Conservation (phyloP, 2,329 filamentous ascomycete species). For the Sphaerulina vaccinii region DNA sequence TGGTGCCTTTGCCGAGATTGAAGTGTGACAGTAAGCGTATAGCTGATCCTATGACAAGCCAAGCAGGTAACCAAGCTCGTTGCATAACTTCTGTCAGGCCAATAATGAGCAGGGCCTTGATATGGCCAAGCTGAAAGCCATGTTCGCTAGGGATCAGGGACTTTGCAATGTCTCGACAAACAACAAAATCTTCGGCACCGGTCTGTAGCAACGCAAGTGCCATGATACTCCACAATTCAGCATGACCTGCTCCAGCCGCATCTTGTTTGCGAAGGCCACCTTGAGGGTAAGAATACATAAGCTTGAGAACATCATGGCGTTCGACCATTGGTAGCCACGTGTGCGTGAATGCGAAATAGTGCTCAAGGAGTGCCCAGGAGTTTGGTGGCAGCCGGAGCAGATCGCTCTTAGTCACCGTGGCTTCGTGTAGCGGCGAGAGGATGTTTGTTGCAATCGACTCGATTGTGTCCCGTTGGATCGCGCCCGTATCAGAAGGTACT, state of each 20-base stretch:
- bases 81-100: conserved; percentile 63
- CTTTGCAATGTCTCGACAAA: conserved; percentile 19
- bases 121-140: conserved; percentile 41
- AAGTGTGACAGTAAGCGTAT: conserved; percentile 52
- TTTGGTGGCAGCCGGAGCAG: conserved; percentile 48
- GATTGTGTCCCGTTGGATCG: not conserved
- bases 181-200: conserved; percentile 4
- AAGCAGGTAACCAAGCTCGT: conserved; percentile 58
- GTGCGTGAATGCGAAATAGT: conserved; percentile 74
- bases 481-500: conserved; percentile 18
- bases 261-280: conserved; percentile 39
- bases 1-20: conserved; percentile 14
- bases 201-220: conserved; percentile 29
- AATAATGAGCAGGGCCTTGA: conserved; percentile 49
- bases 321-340: conserved; percentile 74
- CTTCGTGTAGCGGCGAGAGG: not conserved
- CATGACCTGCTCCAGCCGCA: conserved; percentile 40
- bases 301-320: conserved; percentile 60
- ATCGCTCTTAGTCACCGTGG: not conserved
- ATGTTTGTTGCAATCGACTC: not conserved
- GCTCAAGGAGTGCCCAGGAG: conserved; percentile 63
- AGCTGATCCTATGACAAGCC: conserved; percentile 65
- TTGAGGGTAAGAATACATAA: conserved; percentile 56
- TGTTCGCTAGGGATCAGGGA: conserved; percentile 20
- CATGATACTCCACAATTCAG: conserved; percentile 48